Percentiles rank a stretch among this genome's conserved stretches.
These are phyloP conservation scores for Marchantia polymorpha DNA, from an alignment of 225 moss, liverwort and hornwort genomes.

Conservation along the genomic window DNA sequence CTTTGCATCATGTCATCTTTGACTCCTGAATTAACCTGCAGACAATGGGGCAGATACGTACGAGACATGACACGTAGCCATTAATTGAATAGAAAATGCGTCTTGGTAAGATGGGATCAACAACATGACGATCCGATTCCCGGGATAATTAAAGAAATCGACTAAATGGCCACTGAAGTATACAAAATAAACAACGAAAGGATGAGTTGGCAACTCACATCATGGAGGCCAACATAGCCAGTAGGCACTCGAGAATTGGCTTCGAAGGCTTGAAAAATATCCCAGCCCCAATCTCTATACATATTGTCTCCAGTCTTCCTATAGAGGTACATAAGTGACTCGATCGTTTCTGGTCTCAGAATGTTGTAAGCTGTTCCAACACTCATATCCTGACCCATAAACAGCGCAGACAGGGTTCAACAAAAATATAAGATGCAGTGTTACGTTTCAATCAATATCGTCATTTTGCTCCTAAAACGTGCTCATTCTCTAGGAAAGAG, in stretches of 20 bases:
- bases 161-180: background rate
- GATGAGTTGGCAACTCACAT: constrained; percentile 50
- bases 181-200: background rate
- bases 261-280: constrained; percentile 96
- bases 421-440: background rate
- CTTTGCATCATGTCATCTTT: constrained; percentile 98
- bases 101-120: background rate
- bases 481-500: background rate
- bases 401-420: background rate
- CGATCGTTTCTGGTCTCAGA: constrained; percentile 91
- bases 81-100: too few relatives aligned
- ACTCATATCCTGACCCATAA: constrained; percentile 55
- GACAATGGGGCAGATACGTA: background rate
- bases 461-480: too few relatives aligned
- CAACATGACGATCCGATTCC: background rate
- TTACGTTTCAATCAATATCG: too few relatives aligned
- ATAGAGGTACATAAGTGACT: constrained; percentile 91
- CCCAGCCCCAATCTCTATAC: constrained; percentile 98
- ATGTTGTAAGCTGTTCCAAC: constrained; percentile 82
- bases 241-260: constrained; percentile 58
- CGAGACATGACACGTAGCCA: background rate
- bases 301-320: constrained; percentile 84
- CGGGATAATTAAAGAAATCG: background rate
- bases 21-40: constrained; percentile 61
- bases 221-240: constrained; percentile 75